A percentile compares a stretch with the other conserved stretches of the same genome.
phyloP scores from a whole-genome alignment of 768 basidiomycete genomes.

The Cyathus striatus region DNA sequence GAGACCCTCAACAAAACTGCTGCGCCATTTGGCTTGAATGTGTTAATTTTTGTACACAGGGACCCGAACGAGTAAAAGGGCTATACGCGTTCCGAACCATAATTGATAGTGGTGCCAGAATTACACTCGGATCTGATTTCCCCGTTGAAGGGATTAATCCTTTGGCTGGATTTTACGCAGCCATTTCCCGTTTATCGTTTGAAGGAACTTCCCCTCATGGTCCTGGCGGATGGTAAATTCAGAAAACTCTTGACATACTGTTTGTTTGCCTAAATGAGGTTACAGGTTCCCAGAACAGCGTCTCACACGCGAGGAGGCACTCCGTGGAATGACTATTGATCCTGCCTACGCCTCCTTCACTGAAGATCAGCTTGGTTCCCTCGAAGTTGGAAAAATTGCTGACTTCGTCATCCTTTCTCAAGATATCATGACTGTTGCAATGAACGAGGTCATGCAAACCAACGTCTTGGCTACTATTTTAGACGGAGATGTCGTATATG shows the following conservation, averaged over 20 bases:
- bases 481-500: slow-evolving; percentile 56
- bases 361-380: slow-evolving; percentile 67
- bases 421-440: slow-evolving; percentile 71
- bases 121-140: slow-evolving; percentile 84
- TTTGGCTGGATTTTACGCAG: slow-evolving; percentile 82
- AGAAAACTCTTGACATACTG: background rate
- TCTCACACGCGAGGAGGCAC: slow-evolving; percentile 69
- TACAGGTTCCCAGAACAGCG: slow-evolving; percentile 79
- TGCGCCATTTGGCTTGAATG: background rate
- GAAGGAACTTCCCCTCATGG: slow-evolving; percentile 80
- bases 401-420: slow-evolving; percentile 83
- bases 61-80: slow-evolving; percentile 76
- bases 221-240: slow-evolving; percentile 68
- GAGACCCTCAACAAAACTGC: no score
- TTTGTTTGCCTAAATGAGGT: slow-evolving; percentile 1
- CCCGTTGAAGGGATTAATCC: slow-evolving; percentile 89
- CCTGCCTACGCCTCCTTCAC: slow-evolving; percentile 86
- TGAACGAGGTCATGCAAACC: slow-evolving; percentile 56
- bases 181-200: slow-evolving; percentile 67
- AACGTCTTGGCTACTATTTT: slow-evolving; percentile 72
- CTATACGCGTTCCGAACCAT: slow-evolving; percentile 85
- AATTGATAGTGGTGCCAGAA: slow-evolving; percentile 55
- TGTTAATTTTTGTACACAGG: slow-evolving; percentile 33
- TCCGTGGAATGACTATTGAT: slow-evolving; percentile 85
- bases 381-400: slow-evolving; percentile 73